Conservation (phyloP, 257 asterid genomes). For the Lantana camara region DNA sequence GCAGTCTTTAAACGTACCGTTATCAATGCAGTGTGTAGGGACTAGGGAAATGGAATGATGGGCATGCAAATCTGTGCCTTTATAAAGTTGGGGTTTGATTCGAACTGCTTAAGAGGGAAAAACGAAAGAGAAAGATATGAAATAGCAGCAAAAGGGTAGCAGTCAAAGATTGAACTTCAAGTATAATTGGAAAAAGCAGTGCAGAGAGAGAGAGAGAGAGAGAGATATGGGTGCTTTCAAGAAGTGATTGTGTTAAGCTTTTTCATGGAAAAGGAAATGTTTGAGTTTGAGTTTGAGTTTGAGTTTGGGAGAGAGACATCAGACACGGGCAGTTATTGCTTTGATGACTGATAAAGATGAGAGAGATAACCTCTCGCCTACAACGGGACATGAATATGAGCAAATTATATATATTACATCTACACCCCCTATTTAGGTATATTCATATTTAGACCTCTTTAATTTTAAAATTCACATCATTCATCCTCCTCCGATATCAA, state of each 20-base stretch:
- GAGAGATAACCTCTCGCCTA: slow-evolving; percentile 7
- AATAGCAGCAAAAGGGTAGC: slow-evolving; percentile 36
- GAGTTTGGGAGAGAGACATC: slow-evolving; percentile 35
- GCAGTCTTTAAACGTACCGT: slow-evolving; percentile 57
- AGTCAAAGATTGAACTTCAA: slow-evolving; percentile 46
- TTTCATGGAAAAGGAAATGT: slow-evolving; percentile 60
- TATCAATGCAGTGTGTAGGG: slow-evolving; percentile 12
- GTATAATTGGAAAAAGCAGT: slow-evolving; percentile 25
- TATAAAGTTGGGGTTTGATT: slow-evolving; percentile 46
- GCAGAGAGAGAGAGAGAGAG: slow-evolving; percentile 27
- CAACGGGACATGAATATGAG: no score
- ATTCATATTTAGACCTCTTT: no score
- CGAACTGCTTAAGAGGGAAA: slow-evolving; percentile 74
- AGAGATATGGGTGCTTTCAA: slow-evolving; percentile 28
- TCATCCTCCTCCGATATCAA: no score
- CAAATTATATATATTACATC: no score
- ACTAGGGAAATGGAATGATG: slow-evolving; percentile 34
- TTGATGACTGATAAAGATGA: slow-evolving; percentile 31
- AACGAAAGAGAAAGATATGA: slow-evolving; percentile 60
- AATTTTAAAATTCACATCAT: no score
- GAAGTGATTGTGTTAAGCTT: slow-evolving; percentile 40
- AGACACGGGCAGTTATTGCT: slow-evolving; percentile 28
- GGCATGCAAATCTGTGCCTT: slow-evolving; percentile 65
- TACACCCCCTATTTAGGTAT: no score
- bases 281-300: slow-evolving; percentile 30